A percentile compares a stretch with the other conserved stretches of the same genome.
Evolutionary conservation across 495 filamentous ascomycete genomes (phyloP).

Genomic region (Penicillium antarcticum): DNA sequence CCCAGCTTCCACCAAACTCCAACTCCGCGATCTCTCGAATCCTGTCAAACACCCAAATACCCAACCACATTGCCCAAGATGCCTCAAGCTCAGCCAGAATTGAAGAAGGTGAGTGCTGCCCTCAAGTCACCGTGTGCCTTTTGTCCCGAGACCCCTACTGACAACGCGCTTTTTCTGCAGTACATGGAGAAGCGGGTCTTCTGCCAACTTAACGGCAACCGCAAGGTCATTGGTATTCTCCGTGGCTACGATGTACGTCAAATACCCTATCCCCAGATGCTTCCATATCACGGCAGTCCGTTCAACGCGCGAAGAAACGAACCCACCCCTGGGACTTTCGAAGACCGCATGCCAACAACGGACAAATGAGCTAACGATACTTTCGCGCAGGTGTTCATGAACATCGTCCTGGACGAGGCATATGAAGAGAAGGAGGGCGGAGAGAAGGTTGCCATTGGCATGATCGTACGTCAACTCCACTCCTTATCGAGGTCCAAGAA

Average conservation of each 20-base stretch:
- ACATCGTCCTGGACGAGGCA: conserved; percentile 97
- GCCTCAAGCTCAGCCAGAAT: conserved; percentile 98
- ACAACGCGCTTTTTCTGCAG: conserved; percentile 45
- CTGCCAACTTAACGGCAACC: conserved; percentile 94
- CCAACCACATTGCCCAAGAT: conserved; percentile 54
- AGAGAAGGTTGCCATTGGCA: conserved; percentile 87
- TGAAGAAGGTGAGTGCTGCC: conserved; percentile 75
- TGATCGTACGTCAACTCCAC: conserved; percentile 64
- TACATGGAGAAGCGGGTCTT: conserved; percentile 99
- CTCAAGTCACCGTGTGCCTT: background rate
- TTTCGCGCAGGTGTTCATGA: conserved; percentile 80
- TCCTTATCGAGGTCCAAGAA: background rate
- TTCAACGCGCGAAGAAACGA: too few species aligned
- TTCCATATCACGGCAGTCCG: background rate
- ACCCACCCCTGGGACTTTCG: background rate
- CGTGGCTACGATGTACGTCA: conserved; percentile 88
- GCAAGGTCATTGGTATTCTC: conserved; percentile 92
- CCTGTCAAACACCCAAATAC: conserved; percentile 11
- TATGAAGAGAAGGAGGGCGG: conserved; percentile 91
- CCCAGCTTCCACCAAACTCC: conserved; percentile 28
- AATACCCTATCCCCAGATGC: background rate
- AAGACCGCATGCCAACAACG: background rate
- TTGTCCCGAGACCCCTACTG: conserved; percentile 2
- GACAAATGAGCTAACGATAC: conserved; percentile 2
- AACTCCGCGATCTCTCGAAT: conserved; percentile 12